Percentiles rank a stretch among this genome's conserved stretches.
phyloP scores from a whole-genome alignment of 495 filamentous ascomycete genomes.

The Penicillium subrubescens region DNA sequence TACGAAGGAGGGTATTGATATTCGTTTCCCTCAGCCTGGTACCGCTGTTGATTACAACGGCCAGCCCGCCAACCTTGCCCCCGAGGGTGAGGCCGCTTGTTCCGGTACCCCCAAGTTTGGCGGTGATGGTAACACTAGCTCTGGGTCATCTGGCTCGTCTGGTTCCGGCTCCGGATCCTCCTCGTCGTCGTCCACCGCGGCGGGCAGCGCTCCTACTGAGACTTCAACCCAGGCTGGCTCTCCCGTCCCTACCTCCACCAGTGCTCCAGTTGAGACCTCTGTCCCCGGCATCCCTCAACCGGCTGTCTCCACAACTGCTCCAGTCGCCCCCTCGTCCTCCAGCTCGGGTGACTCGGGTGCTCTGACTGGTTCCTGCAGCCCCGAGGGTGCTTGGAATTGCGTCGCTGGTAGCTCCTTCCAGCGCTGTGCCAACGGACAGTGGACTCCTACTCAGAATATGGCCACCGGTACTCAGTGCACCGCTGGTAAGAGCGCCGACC shows the following conservation, averaged over 20 bases:
- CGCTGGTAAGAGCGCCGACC: slow-evolving; percentile 47
- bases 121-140: slow-evolving; percentile 23
- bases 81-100: slow-evolving; percentile 34
- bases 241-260: slow-evolving; percentile 26
- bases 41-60: slow-evolving; percentile 51
- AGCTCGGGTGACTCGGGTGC: slow-evolving; percentile 22
- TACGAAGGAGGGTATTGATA: slow-evolving; percentile 57
- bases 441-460: slow-evolving; percentile 56
- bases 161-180: slow-evolving; percentile 5
- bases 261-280: slow-evolving; percentile 8
- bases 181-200: slow-evolving; percentile 17
- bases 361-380: slow-evolving; percentile 41
- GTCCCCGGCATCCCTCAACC: slow-evolving; percentile 19
- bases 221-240: slow-evolving; percentile 34
- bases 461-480: slow-evolving; percentile 62
- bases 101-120: slow-evolving; percentile 35
- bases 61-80: slow-evolving; percentile 28
- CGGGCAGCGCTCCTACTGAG: slow-evolving; percentile 15
- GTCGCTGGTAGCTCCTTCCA: slow-evolving; percentile 58
- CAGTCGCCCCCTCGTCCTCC: slow-evolving; percentile 20
- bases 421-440: slow-evolving; percentile 64
- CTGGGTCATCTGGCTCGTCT: slow-evolving; percentile 20
- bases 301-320: slow-evolving; percentile 15
- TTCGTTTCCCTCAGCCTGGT: slow-evolving; percentile 75
- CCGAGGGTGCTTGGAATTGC: slow-evolving; percentile 63